Base-by-base conservation (phyloP, 1,284 basidiomycete genomes). In the Pholiota adiposa region DNA sequence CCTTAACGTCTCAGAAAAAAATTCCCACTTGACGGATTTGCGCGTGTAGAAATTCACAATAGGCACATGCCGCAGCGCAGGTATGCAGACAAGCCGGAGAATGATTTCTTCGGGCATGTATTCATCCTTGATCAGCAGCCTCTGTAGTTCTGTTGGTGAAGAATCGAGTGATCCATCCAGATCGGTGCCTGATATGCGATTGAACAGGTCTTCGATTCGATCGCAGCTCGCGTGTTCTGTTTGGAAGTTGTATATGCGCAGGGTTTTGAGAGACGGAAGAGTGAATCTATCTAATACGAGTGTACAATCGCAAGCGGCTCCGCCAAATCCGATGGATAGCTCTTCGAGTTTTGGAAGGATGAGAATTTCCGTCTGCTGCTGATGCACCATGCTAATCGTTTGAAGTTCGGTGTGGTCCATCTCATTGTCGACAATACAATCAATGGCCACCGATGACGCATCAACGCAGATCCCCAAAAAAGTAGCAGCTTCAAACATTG, bases 301-400 rank as follows among this genome's bases (percentile, higher is more conserved):
- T 5, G 51, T 61, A n/a, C 59, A 61, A 38, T 61, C 59, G 21
- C 59, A 56, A 16, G 46, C 44, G 18, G 51, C 53, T 0, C 54
- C 58, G 7, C 53, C 49, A 9, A 60, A 19, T 12, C 54, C 54
- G 9, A 60, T 27, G 3, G 40, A 51, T 12, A 60, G 31, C 23
- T 19, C 29, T 25, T 31, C 16, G 27, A 60, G 25, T 23, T 54
- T 53, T 4, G n/a, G 43, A 6, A 60, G 41, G 2, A 23, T 19
- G 16, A 53, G 14, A 1, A 16, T 46, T 29, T 9, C 14, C 7
- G 14, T 31, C 27, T n/a, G 41, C 34, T 16, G 49, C 27, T 8
- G 18, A n/a, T 18, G 25, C 16, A 16, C 14, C 44, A 27, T 6
- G 44, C 0, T 0, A 1, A 27, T 46, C 23, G 25, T 0, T 12